Conservation (phyloP, 495 filamentous ascomycete species). For the Darksidea phi region DNA sequence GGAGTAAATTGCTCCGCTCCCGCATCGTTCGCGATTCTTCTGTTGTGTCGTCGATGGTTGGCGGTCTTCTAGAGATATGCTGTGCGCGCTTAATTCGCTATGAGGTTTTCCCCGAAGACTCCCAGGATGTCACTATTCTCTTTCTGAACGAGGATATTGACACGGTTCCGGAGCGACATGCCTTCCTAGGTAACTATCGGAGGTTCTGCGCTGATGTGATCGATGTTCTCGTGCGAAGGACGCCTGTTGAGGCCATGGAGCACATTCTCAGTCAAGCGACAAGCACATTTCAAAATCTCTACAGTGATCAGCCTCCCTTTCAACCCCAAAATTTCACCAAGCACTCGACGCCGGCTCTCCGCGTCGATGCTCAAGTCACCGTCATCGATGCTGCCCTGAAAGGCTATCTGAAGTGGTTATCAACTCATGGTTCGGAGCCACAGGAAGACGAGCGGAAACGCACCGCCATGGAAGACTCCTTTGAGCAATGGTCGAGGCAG, state of each 20-base stretch:
- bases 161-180: constrained; percentile 88
- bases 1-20: constrained; percentile 75
- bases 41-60: constrained; percentile 66
- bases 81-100: constrained; percentile 76
- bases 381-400: constrained; percentile 90
- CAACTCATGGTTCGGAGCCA: constrained; percentile 52
- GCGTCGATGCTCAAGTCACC: constrained; percentile 82
- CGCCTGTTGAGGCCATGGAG: constrained; percentile 78
- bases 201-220: constrained; percentile 84
- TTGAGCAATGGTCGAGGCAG: constrained; percentile 79
- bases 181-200: constrained; percentile 95
- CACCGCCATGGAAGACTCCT: constrained; percentile 59
- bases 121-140: constrained; percentile 71
- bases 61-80: constrained; percentile 74
- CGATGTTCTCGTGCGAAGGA: constrained; percentile 74
- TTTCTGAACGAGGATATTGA: constrained; percentile 92
- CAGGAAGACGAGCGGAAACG: constrained; percentile 63
- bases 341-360: constrained; percentile 70
- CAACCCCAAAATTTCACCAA: constrained; percentile 77
- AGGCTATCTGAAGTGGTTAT: constrained; percentile 81
- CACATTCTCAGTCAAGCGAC: constrained; percentile 81
- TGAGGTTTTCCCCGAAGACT: constrained; percentile 77
- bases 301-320: constrained; percentile 67
- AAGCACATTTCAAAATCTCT: constrained; percentile 68
- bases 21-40: constrained; percentile 62